Evolutionary conservation across 2,329 filamentous ascomycete genomes (phyloP).

Genomic region (Botrytis pseudocinerea): DNA sequence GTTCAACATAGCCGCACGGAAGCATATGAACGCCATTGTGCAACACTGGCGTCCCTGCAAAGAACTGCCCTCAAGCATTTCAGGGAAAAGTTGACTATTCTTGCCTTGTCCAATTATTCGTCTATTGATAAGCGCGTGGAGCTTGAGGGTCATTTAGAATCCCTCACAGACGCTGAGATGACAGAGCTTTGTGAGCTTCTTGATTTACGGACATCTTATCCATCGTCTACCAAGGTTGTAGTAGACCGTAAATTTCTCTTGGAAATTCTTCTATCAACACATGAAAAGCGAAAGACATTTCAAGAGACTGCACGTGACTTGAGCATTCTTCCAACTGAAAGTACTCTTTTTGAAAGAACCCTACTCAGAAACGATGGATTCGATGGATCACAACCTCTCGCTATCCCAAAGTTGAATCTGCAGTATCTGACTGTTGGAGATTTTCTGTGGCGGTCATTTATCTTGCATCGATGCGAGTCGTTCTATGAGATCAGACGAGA

Average conservation of each 20-base stretch:
- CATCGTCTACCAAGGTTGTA: slow-evolving; percentile 64
- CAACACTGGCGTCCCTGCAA: slow-evolving; percentile 75
- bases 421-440: slow-evolving; percentile 95
- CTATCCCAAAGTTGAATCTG: slow-evolving; percentile 90
- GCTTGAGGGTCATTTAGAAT: slow-evolving; percentile 71
- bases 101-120: slow-evolving; percentile 90
- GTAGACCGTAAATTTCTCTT: slow-evolving; percentile 64
- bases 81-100: slow-evolving; percentile 84
- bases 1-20: slow-evolving; percentile 70
- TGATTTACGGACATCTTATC: slow-evolving; percentile 80
- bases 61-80: slow-evolving; percentile 76
- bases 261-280: slow-evolving; percentile 72
- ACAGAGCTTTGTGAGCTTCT: slow-evolving; percentile 67
- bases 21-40: slow-evolving; percentile 78
- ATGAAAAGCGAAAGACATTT: slow-evolving; percentile 79
- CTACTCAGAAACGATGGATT: slow-evolving; percentile 82
- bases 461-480: slow-evolving; percentile 84
- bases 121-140: slow-evolving; percentile 81
- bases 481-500: slow-evolving; percentile 94
- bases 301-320: slow-evolving; percentile 74
- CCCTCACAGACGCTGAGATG: slow-evolving; percentile 74
- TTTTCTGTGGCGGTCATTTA: slow-evolving; percentile 93
- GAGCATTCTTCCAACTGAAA: slow-evolving; percentile 80
- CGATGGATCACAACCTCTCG: slow-evolving; percentile 81
- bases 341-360: slow-evolving; percentile 73